Evolutionary conservation across 2,329 filamentous ascomycete genomes (phyloP), one percentile per base, ranked within the genome.

Genomic region (Fusarium citri): DNA sequence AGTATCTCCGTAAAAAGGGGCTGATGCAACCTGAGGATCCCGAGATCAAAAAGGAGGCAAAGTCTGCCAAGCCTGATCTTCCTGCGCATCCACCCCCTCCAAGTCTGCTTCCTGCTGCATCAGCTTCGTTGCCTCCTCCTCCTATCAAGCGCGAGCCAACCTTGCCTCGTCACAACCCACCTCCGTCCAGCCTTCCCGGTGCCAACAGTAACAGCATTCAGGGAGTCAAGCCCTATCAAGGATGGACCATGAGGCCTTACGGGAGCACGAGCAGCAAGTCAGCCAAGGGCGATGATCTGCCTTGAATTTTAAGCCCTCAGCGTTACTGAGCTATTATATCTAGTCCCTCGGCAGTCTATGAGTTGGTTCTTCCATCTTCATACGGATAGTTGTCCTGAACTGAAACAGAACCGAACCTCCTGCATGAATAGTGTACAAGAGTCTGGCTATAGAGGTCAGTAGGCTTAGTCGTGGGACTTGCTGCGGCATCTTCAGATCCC

Each of bases 1-100:
- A 90, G 72, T 89, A 90, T 72, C 83, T 91, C 64, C 87, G 88
- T 69, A 83, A 89, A 46, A 88, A 85, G 76, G 87, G 87, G n/a
- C 76, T 86, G 51, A 82, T 88, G 77, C 77, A 80, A 55, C 60
- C 74, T 22, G 59, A 63, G 26, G 69, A 73, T 34, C 57, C 66
- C 23, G 55, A 66, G 37, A 59, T 37, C n/a, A 60, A 57, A 49
- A 70, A 68, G 23, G 62, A 74, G 25, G 58, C 64, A 37, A 72
- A 64, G 53, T 67, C 69, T 50, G 60, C 63, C 50, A 66, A 68
- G 41, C 59, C 58, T 9, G 41, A 59, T 46, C 51, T 64, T 43
- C 68, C 69, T 15, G 50, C 65, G 20, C 67, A 63, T 6, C 69
- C 68, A 28, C 70, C 73, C 25, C 64, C 56, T 14, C 67, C 71